Base-by-base conservation (phyloP, 2,329 filamentous ascomycete species). In the Neofusicoccum cordaticola region DNA sequence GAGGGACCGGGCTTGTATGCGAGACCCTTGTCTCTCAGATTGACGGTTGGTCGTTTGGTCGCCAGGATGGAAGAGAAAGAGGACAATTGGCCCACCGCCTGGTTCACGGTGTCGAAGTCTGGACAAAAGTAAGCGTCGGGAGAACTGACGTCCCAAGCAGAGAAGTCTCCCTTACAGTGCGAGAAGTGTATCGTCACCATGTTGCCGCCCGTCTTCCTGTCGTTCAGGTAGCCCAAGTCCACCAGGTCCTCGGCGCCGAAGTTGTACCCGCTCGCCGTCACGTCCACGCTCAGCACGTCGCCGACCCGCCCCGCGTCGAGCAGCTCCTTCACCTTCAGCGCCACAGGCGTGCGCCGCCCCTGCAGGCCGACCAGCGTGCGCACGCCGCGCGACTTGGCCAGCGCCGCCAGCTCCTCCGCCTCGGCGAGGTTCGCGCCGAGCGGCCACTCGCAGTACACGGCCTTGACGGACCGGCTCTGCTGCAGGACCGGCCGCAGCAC, bases 371-470 rank as follows among this genome's bases (percentile, higher is more conserved):
- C 75, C 27, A 82, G 72, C 0, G 80, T 85, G 53, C 73, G 75
- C 11, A 80, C 74, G 0, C 76, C 75, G 34, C 78, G 79, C 22
- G 71, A 62, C 50, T 76, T 73, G 0, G 82, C 82, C 9, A 83
- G 65, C 1, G 70, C 69, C 0, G 74, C 69, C 19, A 85, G 71
- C 66, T 83, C 79, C 50, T 79, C 74, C 0, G 81, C 77, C 65
- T 83, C 75, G 1, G 70, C 66, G 1, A 78, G 61, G 47, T 77
- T 80, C 3, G 75, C 72, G 0, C 74, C 81, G 0, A 83, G 73
- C 3, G 81, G 83, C 82, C 82, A 83, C 68, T 85, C 83, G n/a
- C 80, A 76, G 63, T 81, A 84, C 12, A 82, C 76, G 48, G 81
- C 74, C 69, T 85, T 84, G 27, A 60, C 15, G 27, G 27, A 37